Percentiles rank a stretch among this genome's conserved stretches.
These are phyloP conservation scores for Coccomyxa sp. DNA, from an alignment of 139 green algal species.

Conservation along the genomic window DNA sequence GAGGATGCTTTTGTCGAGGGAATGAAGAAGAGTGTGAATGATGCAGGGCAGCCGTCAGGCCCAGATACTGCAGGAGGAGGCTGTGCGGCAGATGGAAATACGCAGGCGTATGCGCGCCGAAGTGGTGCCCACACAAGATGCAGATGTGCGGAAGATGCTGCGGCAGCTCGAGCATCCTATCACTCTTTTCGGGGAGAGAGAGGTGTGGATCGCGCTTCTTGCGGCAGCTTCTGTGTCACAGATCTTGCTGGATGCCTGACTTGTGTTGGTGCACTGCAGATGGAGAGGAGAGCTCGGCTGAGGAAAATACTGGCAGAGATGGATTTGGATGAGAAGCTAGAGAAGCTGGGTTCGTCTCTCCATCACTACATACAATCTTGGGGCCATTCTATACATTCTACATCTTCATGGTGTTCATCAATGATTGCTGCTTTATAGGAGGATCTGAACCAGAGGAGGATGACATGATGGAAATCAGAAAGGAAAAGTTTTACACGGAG, in stretches of 20 bases:
- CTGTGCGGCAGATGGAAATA: conserved; percentile 74
- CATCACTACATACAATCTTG: neutral
- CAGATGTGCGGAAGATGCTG: conserved; percentile 69
- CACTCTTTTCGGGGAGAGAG: conserved; percentile 93
- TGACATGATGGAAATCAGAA: conserved; percentile 14
- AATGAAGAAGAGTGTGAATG: neutral
- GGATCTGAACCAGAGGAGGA: conserved; percentile 18
- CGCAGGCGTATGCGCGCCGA: conserved; percentile 50
- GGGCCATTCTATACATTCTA: neutral
- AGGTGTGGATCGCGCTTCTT: conserved; percentile 16
- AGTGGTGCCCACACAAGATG: conserved; percentile 73
- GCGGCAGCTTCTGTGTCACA: neutral
- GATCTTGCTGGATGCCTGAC: neutral
- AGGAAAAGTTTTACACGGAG: conserved; percentile 94
- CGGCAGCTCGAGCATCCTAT: conserved; percentile 80
- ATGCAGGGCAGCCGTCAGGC: conserved; percentile 33
- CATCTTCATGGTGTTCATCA: neutral
- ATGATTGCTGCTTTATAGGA: conserved; percentile 11
- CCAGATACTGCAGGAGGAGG: conserved; percentile 52
- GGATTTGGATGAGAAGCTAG: conserved; percentile 44
- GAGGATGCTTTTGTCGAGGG: too few relatives aligned
- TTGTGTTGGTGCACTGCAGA: conserved; percentile 33
- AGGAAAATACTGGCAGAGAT: conserved; percentile 69
- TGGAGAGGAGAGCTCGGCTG: conserved; percentile 88
- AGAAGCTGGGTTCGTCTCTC: conserved; percentile 11